Evolutionary conservation across 306 rosid species (phyloP), one percentile per base, ranked within the genome.

Genomic region (Vicia villosa): DNA sequence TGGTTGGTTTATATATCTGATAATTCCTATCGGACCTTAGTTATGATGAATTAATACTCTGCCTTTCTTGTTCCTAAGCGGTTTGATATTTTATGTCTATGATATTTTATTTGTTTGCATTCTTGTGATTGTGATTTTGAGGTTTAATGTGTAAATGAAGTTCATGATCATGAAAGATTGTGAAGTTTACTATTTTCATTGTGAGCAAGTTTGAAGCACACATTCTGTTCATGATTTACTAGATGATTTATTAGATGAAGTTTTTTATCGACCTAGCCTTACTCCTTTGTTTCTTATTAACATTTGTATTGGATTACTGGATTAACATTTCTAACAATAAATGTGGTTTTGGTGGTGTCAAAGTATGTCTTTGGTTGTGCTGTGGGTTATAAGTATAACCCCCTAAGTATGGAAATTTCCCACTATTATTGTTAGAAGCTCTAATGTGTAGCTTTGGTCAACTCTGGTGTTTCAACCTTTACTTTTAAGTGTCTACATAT

Each of bases 11-110:
- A n/a, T 36, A 5, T 63, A 70, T 47, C 65, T 63, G 24, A 24
- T 37, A 4, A n/a, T 37, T 36, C 32, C n/a, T 49, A 15, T 51
- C 24, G 62, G 51, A 56, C 63, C 51, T 56, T 70, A 58, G 15
- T 74, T 69, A 66, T 56, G 69, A 65, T 63, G 24, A 28, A 14
- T 61, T 20, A 34, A 15, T 56, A 46, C 32, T 34, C 19, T 47
- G 16, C 3, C 10, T 36, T 72, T 57, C 17, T 63, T 59, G 66
- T 60, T 34, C 38, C 38, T 34, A 8, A 6, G 38, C 2, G 38
- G 10, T 34, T 34, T 58, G 37, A 59, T 36, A 17, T 41, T 59
- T 37, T 21, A 41, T 12, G 45, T 68, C 30, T 16, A 61, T 10
- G 7, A 16, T 52, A n/a, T n/a, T n/a, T 62, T 62, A 2, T 58